Conservation (phyloP, 2,329 filamentous ascomycete genomes). For the Stagonosporopsis rhizophila region DNA sequence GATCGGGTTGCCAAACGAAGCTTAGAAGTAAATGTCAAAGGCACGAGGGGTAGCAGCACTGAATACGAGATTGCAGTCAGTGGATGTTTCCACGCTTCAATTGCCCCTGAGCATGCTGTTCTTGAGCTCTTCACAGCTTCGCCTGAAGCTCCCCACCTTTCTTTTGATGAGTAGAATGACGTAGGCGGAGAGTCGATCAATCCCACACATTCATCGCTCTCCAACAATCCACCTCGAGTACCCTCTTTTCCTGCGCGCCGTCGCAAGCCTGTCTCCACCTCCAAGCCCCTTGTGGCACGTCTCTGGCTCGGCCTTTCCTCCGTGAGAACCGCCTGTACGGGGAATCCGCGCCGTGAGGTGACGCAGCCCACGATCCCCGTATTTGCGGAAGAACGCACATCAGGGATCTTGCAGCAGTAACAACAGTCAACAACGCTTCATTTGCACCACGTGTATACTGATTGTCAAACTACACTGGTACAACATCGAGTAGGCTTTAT, state of each 20-base stretch:
- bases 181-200: conserved; percentile 24
- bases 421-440: not conserved
- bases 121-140: conserved; percentile 13
- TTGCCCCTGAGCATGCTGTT: conserved; percentile 13
- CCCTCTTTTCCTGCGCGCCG: conserved; percentile 33
- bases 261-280: conserved; percentile 26
- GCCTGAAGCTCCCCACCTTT: conserved; percentile 30
- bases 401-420: not conserved
- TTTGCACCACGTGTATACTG: not conserved
- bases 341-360: conserved; percentile 1
- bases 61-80: not conserved
- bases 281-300: conserved; percentile 26
- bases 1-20: conserved; percentile 21
- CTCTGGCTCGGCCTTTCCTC: conserved; percentile 4
- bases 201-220: conserved; percentile 17
- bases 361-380: not conserved
- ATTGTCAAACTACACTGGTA: not conserved
- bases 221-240: conserved; percentile 15
- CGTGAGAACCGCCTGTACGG: conserved; percentile 9
- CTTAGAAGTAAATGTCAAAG: conserved; percentile 5
- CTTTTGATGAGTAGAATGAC: conserved; percentile 32
- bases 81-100: conserved; percentile 15
- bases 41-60: not conserved
- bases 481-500: conserved; percentile 7
- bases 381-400: not conserved